A percentile compares a stretch with the other conserved stretches of the same genome.
Conservation (phyloP, 345 rosid species). For the Pugionium cornutum region DNA sequence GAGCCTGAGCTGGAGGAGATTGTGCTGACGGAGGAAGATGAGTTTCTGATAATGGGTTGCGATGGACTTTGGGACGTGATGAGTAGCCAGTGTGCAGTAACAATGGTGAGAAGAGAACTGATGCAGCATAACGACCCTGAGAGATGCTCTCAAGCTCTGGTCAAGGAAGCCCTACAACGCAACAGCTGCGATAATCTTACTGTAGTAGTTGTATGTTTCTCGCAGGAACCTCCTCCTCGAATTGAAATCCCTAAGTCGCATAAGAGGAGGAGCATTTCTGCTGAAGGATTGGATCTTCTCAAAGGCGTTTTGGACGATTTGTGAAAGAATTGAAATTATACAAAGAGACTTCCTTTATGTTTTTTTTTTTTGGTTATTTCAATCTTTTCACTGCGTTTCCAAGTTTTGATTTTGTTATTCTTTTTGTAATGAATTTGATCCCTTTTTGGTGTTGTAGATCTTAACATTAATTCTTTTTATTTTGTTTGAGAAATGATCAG, state of each 20-base stretch:
- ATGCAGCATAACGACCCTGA: conserved; percentile 80
- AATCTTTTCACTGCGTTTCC: background rate
- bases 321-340: conserved; percentile 34
- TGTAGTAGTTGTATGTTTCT: conserved; percentile 74
- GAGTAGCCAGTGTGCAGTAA: conserved; percentile 96
- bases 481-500: too few species aligned
- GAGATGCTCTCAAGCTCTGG: conserved; percentile 61
- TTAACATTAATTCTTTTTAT: conserved; percentile 1
- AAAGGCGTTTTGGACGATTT: conserved; percentile 64
- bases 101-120: conserved; percentile 86
- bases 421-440: conserved; percentile 28
- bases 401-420: conserved; percentile 39
- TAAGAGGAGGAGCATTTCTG: conserved; percentile 89
- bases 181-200: conserved; percentile 86
- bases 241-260: conserved; percentile 69
- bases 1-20: conserved; percentile 93
- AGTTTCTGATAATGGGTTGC: conserved; percentile 80
- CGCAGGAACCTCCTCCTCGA: conserved; percentile 71
- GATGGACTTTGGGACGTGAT: conserved; percentile 98
- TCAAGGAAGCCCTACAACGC: conserved; percentile 84
- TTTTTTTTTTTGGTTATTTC: conserved; percentile 2
- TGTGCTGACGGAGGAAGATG: conserved; percentile 75
- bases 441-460: conserved; percentile 32
- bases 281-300: conserved; percentile 86
- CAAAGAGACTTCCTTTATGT: conserved; percentile 30